phyloP scores from a whole-genome alignment of 2,329 filamentous ascomycete species.

The Penicillium polonicum region DNA sequence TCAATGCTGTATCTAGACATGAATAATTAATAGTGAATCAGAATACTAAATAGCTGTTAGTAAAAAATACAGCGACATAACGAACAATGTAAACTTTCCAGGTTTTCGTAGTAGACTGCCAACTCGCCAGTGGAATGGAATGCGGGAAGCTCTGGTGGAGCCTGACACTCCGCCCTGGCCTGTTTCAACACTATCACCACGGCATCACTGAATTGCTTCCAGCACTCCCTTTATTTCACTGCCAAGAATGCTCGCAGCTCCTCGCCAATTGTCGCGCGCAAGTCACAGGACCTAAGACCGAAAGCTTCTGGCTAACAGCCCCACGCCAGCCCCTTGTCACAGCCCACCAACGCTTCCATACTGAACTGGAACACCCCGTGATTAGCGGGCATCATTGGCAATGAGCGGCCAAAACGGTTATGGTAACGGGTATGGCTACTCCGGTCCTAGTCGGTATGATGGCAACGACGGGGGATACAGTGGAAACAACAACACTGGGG shows the following conservation, averaged over 20 bases:
- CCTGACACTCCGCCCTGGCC: conserved; percentile 12
- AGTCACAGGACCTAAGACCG: conserved; percentile 17
- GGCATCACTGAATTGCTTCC: conserved; percentile 2
- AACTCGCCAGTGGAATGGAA: conserved; percentile 13
- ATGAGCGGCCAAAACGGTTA: conserved; percentile 40
- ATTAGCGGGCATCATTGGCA: conserved; percentile 16
- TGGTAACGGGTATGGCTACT: conserved; percentile 40
- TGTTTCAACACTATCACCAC: conserved; percentile 8
- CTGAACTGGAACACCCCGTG: conserved; percentile 9
- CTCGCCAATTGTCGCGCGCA: conserved; percentile 18
- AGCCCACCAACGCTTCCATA: conserved; percentile 11
- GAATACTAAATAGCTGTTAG: neutral
- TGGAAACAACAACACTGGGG: conserved; percentile 31
- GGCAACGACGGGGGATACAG: conserved; percentile 35
- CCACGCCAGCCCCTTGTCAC: conserved; percentile 19
- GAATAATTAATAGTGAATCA: neutral
- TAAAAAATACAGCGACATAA: neutral
- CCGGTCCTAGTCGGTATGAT: conserved; percentile 38
- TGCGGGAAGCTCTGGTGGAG: conserved; percentile 29
- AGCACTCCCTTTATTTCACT: neutral
- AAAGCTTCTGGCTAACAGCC: conserved; percentile 7
- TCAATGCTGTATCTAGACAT: neutral
- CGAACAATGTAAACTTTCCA: neutral
- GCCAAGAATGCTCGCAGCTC: conserved; percentile 28
- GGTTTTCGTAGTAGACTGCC: neutral